Conservation (phyloP, 257 asterid genomes). For the Solanum chilense region DNA sequence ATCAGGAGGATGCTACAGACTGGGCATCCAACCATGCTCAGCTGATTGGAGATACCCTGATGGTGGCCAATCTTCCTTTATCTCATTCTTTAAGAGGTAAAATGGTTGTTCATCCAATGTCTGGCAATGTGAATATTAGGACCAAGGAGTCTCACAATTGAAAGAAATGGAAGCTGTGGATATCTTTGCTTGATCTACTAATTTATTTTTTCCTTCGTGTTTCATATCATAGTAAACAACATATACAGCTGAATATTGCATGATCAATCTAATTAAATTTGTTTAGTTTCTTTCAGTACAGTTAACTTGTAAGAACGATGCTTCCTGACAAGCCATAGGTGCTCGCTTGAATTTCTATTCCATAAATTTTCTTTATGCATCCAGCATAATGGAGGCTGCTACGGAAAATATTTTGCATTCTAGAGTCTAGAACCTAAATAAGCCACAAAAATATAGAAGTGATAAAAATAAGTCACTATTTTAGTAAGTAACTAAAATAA, state of each 20-base stretch:
- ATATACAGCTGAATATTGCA: background rate
- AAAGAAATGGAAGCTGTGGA: background rate
- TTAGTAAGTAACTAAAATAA: too few relatives aligned
- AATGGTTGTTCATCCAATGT: background rate
- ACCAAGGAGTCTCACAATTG: background rate
- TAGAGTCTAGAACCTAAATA: too few relatives aligned
- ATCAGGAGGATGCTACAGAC: constrained; percentile 98
- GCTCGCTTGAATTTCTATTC: too few relatives aligned
- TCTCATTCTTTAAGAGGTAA: background rate
- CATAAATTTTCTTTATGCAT: too few relatives aligned
- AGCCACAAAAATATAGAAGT: too few relatives aligned
- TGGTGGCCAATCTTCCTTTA: background rate
- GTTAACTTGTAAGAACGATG: background rate
- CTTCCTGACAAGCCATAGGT: background rate
- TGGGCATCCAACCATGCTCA: constrained; percentile 94
- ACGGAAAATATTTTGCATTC: too few relatives aligned
- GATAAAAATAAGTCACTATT: too few relatives aligned
- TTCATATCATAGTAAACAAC: background rate
- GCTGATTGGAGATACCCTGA: constrained; percentile 29
- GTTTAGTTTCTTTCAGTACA: background rate
- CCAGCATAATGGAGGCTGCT: too few relatives aligned
- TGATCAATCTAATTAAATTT: background rate
- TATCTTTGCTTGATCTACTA: background rate
- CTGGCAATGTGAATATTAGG: background rate
- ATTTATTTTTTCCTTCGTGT: background rate